Conservation (phyloP, 306 rosid species). For the Purshia tridentata region DNA sequence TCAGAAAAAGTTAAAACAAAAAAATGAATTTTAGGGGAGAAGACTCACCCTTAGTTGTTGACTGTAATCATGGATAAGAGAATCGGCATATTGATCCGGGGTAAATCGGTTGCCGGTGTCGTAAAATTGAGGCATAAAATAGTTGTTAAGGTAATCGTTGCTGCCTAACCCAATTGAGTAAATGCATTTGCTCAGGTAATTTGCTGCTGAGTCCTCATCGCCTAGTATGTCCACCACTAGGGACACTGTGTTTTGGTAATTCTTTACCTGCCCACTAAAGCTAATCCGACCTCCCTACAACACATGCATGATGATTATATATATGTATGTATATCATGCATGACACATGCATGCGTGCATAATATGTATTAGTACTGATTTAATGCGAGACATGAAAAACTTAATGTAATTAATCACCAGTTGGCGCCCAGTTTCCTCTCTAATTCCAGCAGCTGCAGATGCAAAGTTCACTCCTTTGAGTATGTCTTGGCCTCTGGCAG, state of each 20-base stretch:
- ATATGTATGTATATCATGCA: background rate
- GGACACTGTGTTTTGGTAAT: conserved; percentile 67
- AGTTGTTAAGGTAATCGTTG: conserved; percentile 95
- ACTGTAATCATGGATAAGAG: conserved; percentile 59
- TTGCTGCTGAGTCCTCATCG: conserved; percentile 52
- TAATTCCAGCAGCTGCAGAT: conserved; percentile 96
- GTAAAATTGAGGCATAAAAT: conserved; percentile 81
- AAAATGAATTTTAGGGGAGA: background rate
- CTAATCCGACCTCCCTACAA: conserved; percentile 76
- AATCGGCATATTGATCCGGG: conserved; percentile 66
- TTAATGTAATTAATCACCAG: conserved; percentile 47
- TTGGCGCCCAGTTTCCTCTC: conserved; percentile 94
- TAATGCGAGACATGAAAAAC: background rate
- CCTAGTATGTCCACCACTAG: conserved; percentile 66
- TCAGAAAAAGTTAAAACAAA: background rate
- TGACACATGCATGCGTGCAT: background rate
- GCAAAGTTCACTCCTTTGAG: conserved; percentile 86
- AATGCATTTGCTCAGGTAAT: conserved; percentile 69
- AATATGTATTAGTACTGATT: background rate
- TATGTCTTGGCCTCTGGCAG: conserved; percentile 59
- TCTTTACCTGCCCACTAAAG: conserved; percentile 77
- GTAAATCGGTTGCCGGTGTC: conserved; percentile 56
- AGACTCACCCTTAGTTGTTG: conserved; percentile 57
- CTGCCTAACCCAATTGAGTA: conserved; percentile 88
- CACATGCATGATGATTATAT: background rate